These are phyloP conservation scores for Oryza glaberrima DNA, from an alignment of 176 grass and related monocot genomes.

Conservation along the genomic window DNA sequence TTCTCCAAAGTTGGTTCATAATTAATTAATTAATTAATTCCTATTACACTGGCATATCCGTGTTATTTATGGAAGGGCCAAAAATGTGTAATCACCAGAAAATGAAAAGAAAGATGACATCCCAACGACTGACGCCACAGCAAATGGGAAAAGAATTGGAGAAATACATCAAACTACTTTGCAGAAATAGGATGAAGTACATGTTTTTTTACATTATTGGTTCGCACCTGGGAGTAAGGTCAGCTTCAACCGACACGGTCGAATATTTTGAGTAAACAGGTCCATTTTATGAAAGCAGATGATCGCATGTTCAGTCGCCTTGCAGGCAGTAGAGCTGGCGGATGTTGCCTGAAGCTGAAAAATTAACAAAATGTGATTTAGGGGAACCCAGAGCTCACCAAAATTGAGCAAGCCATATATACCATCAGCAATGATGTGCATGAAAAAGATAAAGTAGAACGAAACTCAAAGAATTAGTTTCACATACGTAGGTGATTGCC, in stretches of 20 bases:
- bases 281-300: not conserved
- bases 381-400: slow-evolving; percentile 8
- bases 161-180: slow-evolving; percentile 13
- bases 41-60: slow-evolving; percentile 33
- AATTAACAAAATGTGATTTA: slow-evolving; percentile 27
- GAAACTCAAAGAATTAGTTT: not conserved
- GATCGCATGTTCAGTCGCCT: slow-evolving; percentile 55
- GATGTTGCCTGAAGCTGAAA: slow-evolving; percentile 88
- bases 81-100: slow-evolving; percentile 36
- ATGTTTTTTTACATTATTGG: slow-evolving; percentile 51
- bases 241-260: slow-evolving; percentile 42
- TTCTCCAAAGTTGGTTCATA: not conserved
- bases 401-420: not conserved
- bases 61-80: slow-evolving; percentile 30
- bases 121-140: slow-evolving; percentile 13
- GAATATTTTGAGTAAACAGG: slow-evolving; percentile 39
- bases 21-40: slow-evolving; percentile 18
- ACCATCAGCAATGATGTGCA: not conserved
- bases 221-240: slow-evolving; percentile 39
- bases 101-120: slow-evolving; percentile 15
- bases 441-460: not conserved
- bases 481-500: not conserved
- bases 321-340: slow-evolving; percentile 98
- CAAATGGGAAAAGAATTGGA: not conserved
- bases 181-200: slow-evolving; percentile 10